Conservation (phyloP, 306 rosid species). For the Malus orientalis region DNA sequence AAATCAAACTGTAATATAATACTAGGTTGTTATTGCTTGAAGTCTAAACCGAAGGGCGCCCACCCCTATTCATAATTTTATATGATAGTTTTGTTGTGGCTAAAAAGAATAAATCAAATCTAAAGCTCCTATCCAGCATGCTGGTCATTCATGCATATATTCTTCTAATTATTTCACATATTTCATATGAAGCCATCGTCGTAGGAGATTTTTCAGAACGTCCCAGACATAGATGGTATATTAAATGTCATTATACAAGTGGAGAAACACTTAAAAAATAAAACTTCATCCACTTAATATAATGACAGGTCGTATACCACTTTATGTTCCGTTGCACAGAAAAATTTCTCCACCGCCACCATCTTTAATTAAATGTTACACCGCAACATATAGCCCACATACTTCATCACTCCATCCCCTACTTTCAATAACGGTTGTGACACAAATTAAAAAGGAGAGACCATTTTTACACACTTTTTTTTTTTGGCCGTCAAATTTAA, state of each 20-base stretch:
- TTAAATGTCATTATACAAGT: too few species aligned
- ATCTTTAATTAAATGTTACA: not conserved
- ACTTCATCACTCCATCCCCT: not conserved
- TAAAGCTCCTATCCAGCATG: not conserved
- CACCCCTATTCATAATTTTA: too few species aligned
- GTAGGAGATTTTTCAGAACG: too few species aligned
- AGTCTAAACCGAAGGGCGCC: too few species aligned
- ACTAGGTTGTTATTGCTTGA: too few species aligned
- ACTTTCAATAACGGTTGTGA: not conserved
- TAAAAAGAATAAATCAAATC: not conserved
- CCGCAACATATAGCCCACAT: not conserved
- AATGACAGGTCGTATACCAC: too few species aligned
- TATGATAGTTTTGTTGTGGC: too few species aligned
- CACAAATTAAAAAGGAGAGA: not conserved
- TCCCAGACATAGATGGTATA: too few species aligned
- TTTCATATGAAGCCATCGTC: not conserved
- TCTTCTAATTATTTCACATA: not conserved
- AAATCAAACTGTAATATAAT: not conserved
- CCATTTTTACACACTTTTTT: not conserved
- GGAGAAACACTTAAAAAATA: accelerated
- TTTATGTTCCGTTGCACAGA: too few species aligned
- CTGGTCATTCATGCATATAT: not conserved
- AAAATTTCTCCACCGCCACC: too few species aligned
- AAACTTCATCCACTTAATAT: too few species aligned
- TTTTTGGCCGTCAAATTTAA: too few species aligned